Evolutionary conservation across 2,329 filamentous ascomycete genomes (phyloP).

Genomic region (Cladosporium sp.): DNA sequence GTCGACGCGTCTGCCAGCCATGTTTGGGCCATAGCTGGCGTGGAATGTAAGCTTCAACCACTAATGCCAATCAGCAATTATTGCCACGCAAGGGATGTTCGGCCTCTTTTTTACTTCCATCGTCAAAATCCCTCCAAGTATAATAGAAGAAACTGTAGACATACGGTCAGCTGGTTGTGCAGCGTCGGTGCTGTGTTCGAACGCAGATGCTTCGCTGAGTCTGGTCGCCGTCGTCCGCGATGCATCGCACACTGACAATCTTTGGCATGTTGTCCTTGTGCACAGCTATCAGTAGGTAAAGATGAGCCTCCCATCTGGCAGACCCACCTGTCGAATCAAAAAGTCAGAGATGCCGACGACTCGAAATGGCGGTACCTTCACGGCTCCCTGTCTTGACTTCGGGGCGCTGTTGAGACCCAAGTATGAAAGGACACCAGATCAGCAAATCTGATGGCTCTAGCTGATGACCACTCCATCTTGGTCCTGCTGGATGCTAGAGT

Average conservation of each 20-base stretch:
- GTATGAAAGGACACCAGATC: not conserved
- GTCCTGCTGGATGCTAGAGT: not conserved
- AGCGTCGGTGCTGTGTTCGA: not conserved
- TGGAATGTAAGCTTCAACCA: slow-evolving; percentile 17
- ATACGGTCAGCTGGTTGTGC: not conserved
- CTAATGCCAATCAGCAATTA: not conserved
- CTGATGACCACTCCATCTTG: not conserved
- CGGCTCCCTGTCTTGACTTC: not conserved
- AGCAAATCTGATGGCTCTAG: not conserved
- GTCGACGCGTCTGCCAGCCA: slow-evolving; percentile 16
- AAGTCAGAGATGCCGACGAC: not conserved
- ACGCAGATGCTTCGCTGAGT: not conserved
- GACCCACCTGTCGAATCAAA: not conserved
- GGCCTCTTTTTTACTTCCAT: not conserved
- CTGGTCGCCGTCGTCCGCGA: not conserved
- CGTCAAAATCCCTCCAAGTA: not conserved
- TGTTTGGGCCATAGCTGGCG: slow-evolving; percentile 9
- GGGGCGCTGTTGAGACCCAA: not conserved
- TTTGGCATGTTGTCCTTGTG: not conserved
- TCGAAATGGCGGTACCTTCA: not conserved
- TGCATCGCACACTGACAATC: not conserved
- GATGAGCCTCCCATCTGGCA: not conserved
- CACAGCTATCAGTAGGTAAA: not conserved
- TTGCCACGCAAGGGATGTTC: not conserved
- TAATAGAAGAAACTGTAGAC: not conserved